Evolutionary conservation across 1,284 basidiomycete genomes (phyloP), one percentile per base, ranked within the genome.

Genomic region (Ceratobasidium sp.): DNA sequence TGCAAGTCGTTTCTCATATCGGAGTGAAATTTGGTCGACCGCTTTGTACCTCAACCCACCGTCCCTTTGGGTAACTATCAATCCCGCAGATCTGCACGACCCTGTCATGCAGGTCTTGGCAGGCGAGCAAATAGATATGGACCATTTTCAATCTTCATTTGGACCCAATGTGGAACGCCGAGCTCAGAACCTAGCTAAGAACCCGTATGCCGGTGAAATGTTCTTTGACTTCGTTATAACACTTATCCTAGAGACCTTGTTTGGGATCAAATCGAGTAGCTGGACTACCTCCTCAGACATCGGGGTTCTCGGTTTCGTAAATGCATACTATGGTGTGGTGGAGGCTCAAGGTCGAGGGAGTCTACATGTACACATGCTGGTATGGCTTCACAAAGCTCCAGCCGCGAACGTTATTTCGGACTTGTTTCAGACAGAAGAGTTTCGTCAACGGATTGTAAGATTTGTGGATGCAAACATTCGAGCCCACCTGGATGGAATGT

Each of bases 161-260:
- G 86, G 85, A 0, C 87, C 86, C 0, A 81, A 82, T 28, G 80
- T 68, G 1, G 77, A 81, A 0, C 20, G 84, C 60, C 81, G 84
- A 0, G 83, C 84, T 1, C 6, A 68, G 0, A 87, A 86, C 61
- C 83, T 88, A 5, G 84, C 86, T 0, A 12, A 40, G 0, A 85
- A 89, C 81, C 86, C 86, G 12, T 88, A 82, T 79, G 85, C 85
- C 0, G 82, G 85, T 0, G 84, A 85, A 0, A 81, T 85, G 60
- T 89, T 85, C 76, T 89, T 87, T 73, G 83, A 88, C 60, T 85
- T 86, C 66, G 81, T 85, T 0, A 85, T 89, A 3, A n/a, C 80
- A 0, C 77, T 80, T 0, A 82, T 88, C 0, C 69, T 88, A 0
- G 81, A 85, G 28, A 82, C 56, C 0, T 42, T 89, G 0, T 85